Evolutionary conservation across 306 rosid genomes (phyloP).

Genomic region (Quercus glauca): DNA sequence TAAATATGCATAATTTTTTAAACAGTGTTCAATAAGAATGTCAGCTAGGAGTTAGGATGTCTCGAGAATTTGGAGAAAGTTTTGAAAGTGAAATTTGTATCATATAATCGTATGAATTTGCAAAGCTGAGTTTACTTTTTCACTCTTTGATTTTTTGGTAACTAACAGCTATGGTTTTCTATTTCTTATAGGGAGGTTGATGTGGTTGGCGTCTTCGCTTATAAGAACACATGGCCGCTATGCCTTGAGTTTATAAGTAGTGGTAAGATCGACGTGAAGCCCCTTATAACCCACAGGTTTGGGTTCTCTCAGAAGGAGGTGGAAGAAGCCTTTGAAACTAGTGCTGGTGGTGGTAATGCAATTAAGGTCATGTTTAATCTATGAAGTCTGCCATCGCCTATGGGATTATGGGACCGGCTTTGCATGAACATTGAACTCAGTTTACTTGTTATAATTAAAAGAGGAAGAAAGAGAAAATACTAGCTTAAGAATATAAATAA

Average conservation of each 20-base stretch:
- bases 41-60: no score
- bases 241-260: constrained; percentile 81
- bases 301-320: constrained; percentile 85
- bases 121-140: not conserved
- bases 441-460: not conserved
- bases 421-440: not conserved
- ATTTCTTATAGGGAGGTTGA: constrained; percentile 68
- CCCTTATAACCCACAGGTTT: constrained; percentile 81
- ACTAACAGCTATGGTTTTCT: not conserved
- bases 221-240: constrained; percentile 91
- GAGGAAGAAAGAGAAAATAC: not conserved
- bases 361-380: constrained; percentile 96
- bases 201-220: constrained; percentile 75
- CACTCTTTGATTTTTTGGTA: not conserved
- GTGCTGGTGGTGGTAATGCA: constrained; percentile 90
- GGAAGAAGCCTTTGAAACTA: constrained; percentile 91
- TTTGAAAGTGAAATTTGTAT: not conserved
- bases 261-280: constrained; percentile 81
- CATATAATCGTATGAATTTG: not conserved
- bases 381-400: constrained; percentile 6
- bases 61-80: no score
- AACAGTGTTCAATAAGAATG: not conserved
- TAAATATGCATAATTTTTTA: not conserved
- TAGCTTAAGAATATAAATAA: not conserved
- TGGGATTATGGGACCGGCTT: not conserved